phyloP scores from a whole-genome alignment of 2,329 filamentous ascomycete species.

The Cyanodermella asteris region DNA sequence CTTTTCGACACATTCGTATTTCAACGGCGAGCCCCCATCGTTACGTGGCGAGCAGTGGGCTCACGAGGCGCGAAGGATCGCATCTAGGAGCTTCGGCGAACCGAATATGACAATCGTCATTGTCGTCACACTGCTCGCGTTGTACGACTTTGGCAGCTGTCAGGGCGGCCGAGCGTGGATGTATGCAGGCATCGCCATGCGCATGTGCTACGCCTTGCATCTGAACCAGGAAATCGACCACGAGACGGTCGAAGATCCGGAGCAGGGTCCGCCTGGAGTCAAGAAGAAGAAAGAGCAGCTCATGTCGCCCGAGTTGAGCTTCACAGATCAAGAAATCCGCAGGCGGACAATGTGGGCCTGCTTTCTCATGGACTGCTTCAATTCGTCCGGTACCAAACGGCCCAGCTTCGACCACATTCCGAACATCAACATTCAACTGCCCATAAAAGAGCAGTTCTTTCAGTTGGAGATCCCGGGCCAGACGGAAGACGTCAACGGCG shows the following conservation, averaged over 20 bases:
- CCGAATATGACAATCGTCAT: constrained; percentile 93
- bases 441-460: constrained; percentile 76
- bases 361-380: constrained; percentile 93
- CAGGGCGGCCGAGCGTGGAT: constrained; percentile 94
- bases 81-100: constrained; percentile 71
- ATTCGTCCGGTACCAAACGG: constrained; percentile 80
- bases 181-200: constrained; percentile 77
- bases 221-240: constrained; percentile 78
- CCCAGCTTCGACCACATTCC: constrained; percentile 83
- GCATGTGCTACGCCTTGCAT: constrained; percentile 92
- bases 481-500: constrained; percentile 63
- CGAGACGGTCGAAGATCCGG: too few species aligned
- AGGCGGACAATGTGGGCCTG: constrained; percentile 95
- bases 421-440: constrained; percentile 69
- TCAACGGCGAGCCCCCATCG: constrained; percentile 58
- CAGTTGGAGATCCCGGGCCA: constrained; percentile 75
- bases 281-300: constrained; percentile 30
- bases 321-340: constrained; percentile 81
- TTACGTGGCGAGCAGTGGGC: constrained; percentile 84
- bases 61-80: constrained; percentile 63
- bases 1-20: constrained; percentile 71
- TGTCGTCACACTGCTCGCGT: constrained; percentile 64
- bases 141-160: constrained; percentile 93
- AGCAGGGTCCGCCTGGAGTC: constrained; percentile 44
- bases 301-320: constrained; percentile 58